Conservation (phyloP, 805 yeast genomes). For the Cyberlindnera suaveolens region DNA sequence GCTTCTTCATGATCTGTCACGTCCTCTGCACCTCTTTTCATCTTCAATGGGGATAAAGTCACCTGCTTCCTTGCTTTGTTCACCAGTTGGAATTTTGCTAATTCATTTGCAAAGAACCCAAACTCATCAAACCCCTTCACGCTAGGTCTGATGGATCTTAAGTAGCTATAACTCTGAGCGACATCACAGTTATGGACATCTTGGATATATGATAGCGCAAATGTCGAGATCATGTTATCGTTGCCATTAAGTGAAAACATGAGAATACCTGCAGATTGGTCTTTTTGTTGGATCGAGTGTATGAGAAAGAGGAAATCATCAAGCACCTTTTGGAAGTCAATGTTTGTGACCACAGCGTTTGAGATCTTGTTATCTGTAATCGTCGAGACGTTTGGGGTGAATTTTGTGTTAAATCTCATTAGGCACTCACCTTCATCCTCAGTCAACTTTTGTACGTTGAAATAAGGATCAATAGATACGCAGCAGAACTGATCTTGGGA, state of each 20-base stretch:
- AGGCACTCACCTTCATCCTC: slow-evolving; percentile 21
- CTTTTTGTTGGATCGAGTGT: slow-evolving; percentile 16
- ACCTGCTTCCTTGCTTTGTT: slow-evolving; percentile 19
- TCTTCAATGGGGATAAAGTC: slow-evolving; percentile 5
- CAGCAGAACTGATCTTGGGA: slow-evolving; percentile 24
- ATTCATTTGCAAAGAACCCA: slow-evolving; percentile 19
- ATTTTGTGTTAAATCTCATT: slow-evolving; percentile 22
- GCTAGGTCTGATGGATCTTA: slow-evolving; percentile 23
- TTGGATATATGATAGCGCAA: slow-evolving; percentile 19
- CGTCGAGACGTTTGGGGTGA: slow-evolving; percentile 16
- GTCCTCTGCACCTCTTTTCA: slow-evolving; percentile 22
- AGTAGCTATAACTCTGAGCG: slow-evolving; percentile 16
- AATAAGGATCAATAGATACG: slow-evolving; percentile 30
- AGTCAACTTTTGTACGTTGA: slow-evolving; percentile 23
- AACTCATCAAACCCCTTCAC: slow-evolving; percentile 17
- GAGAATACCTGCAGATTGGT: slow-evolving; percentile 22
- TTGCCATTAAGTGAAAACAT: slow-evolving; percentile 25
- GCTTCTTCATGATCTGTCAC: slow-evolving; percentile 20
- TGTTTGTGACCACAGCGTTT: slow-evolving; percentile 21
- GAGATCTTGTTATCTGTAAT: slow-evolving; percentile 18
- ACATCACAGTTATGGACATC: slow-evolving; percentile 21
- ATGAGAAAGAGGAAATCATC: slow-evolving; percentile 18
- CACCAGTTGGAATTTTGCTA: slow-evolving; percentile 16
- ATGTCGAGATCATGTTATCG: slow-evolving; percentile 20
- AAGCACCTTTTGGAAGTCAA: slow-evolving; percentile 20